These are phyloP conservation scores for Exophiala dermatitidis DNA, from an alignment of 2,329 filamentous ascomycete genomes.

Conservation along the genomic window DNA sequence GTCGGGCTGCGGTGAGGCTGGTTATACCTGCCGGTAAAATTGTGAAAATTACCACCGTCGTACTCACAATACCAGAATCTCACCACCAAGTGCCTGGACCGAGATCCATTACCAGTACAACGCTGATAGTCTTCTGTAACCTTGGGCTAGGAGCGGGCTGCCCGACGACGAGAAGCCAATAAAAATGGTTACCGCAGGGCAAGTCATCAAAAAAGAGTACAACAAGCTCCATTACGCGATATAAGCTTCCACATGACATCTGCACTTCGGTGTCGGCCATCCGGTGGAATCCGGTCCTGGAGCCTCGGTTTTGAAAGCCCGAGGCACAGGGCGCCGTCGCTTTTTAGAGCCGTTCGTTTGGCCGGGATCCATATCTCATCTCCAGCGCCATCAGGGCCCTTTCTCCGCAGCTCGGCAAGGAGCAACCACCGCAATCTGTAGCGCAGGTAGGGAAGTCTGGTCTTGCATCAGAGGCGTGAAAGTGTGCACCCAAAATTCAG, in stretches of 20 bases:
- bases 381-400: background rate
- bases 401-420: slow-evolving; percentile 3
- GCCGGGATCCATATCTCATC: background rate
- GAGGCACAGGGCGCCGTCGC: background rate
- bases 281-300: background rate
- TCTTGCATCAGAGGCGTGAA: background rate
- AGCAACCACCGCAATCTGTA: background rate
- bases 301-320: background rate
- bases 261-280: background rate
- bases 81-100: background rate
- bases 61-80: background rate
- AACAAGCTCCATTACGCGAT: background rate
- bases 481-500: background rate
- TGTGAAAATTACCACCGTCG: background rate
- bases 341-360: background rate
- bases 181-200: background rate
- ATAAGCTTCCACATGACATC: background rate
- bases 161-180: background rate
- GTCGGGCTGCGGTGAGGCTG: background rate
- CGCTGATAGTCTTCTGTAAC: slow-evolving; percentile 1
- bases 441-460: background rate
- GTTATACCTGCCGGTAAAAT: background rate
- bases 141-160: background rate
- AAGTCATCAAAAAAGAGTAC: background rate
- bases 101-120: slow-evolving; percentile 5